These are phyloP conservation scores for Pythium sp. DNA, from an alignment of 352 stramenopile genomes.

Conservation along the genomic window DNA sequence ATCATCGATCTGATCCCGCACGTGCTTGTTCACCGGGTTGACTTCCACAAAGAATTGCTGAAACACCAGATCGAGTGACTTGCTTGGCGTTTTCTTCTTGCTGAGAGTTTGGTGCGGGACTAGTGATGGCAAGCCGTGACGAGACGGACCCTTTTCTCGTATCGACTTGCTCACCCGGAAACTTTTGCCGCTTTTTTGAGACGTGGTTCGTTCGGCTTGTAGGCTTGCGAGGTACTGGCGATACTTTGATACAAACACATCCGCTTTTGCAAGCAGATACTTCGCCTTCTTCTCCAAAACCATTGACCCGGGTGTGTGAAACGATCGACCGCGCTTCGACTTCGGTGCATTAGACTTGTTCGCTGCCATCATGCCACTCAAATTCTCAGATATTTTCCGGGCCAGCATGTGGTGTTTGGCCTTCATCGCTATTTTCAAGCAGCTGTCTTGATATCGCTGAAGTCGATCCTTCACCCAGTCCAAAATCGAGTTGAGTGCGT, in stretches of 20 bases:
- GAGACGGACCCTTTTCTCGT: not conserved
- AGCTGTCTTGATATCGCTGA: slow-evolving; percentile 34
- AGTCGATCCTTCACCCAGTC: slow-evolving; percentile 52
- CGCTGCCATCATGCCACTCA: slow-evolving; percentile 25
- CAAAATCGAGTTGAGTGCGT: slow-evolving; percentile 54
- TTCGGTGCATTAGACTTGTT: not conserved
- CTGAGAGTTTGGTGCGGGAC: not conserved
- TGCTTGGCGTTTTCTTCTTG: slow-evolving; percentile 22
- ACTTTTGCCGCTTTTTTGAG: slow-evolving; percentile 8
- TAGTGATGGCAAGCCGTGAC: slow-evolving; percentile 1
- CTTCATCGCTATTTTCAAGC: slow-evolving; percentile 41
- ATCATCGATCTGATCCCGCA: slow-evolving; percentile 39
- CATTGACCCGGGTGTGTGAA: slow-evolving; percentile 34
- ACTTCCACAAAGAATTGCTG: slow-evolving; percentile 49
- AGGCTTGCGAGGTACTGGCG: slow-evolving; percentile 10
- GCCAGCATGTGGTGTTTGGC: slow-evolving; percentile 30
- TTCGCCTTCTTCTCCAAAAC: slow-evolving; percentile 66
- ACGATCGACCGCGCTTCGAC: slow-evolving; percentile 11
- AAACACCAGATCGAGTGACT: slow-evolving; percentile 26
- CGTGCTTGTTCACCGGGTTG: slow-evolving; percentile 59
- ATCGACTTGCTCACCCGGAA: not conserved
- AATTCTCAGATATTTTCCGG: slow-evolving; percentile 29
- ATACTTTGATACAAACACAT: slow-evolving; percentile 37
- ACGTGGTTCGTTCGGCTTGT: not conserved
- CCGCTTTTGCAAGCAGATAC: slow-evolving; percentile 47